phyloP scores from a whole-genome alignment of 495 filamentous ascomycete genomes.

The Xylaria bambusicola region DNA sequence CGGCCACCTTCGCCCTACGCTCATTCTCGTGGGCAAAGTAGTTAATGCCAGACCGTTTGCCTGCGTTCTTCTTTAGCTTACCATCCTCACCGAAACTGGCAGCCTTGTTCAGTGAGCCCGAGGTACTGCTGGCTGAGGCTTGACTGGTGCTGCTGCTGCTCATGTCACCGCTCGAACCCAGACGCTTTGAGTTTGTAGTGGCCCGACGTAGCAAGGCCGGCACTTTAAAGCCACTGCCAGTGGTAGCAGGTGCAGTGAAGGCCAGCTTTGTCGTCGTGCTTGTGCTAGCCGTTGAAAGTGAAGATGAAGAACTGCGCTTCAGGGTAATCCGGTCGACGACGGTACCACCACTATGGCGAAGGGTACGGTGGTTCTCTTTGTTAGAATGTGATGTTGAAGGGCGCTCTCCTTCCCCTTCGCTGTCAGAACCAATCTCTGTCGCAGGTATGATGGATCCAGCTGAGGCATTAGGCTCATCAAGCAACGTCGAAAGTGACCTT shows the following conservation, averaged over 20 bases:
- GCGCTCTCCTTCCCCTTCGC: slow-evolving; percentile 42
- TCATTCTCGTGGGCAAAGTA: slow-evolving; percentile 79
- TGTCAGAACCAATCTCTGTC: slow-evolving; percentile 45
- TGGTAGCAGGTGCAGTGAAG: slow-evolving; percentile 55
- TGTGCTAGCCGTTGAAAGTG: slow-evolving; percentile 23
- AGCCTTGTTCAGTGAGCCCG: slow-evolving; percentile 40
- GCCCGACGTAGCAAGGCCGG: slow-evolving; percentile 78
- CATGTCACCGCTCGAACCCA: slow-evolving; percentile 26
- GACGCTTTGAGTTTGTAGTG: slow-evolving; percentile 61
- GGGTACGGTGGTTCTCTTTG: slow-evolving; percentile 45
- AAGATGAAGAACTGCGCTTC: slow-evolving; percentile 58
- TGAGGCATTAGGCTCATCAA: slow-evolving; percentile 68
- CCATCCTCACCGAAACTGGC: slow-evolving; percentile 43
- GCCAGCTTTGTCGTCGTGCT: slow-evolving; percentile 52
- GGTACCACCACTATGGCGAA: slow-evolving; percentile 33
- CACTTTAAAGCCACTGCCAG: slow-evolving; percentile 62
- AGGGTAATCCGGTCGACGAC: slow-evolving; percentile 83
- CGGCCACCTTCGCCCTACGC: slow-evolving; percentile 57
- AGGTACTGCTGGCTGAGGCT: slow-evolving; percentile 38
- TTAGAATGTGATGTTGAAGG: slow-evolving; percentile 28
- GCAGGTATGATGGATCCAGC: slow-evolving; percentile 45
- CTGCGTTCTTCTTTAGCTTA: slow-evolving; percentile 69
- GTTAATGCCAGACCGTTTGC: slow-evolving; percentile 64
- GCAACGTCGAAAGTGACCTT: slow-evolving; percentile 75
- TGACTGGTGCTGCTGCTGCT: slow-evolving; percentile 35